Evolutionary conservation across 1,284 basidiomycete genomes (phyloP).

Genomic region (Grifola frondosa): DNA sequence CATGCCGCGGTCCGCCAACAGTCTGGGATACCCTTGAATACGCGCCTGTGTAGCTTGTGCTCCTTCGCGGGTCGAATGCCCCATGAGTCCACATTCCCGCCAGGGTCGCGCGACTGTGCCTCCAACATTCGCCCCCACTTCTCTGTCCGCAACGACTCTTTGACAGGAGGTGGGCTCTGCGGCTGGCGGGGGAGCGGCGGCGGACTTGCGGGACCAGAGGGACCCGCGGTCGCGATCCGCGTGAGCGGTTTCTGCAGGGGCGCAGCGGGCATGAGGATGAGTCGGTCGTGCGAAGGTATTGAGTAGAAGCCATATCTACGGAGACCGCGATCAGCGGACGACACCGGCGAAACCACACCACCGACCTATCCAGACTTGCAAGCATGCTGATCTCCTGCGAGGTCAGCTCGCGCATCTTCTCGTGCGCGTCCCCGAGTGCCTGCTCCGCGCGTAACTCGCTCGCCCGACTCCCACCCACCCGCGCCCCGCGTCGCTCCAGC

Average conservation of each 20-base stretch:
- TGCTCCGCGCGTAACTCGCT: slow-evolving; percentile 56
- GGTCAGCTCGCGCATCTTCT: slow-evolving; percentile 60
- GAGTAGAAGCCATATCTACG: slow-evolving; percentile 85
- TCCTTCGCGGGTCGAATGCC: slow-evolving; percentile 61
- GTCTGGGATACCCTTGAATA: slow-evolving; percentile 97
- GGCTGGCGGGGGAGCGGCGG: slow-evolving; percentile 38
- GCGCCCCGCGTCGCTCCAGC: slow-evolving; percentile 91
- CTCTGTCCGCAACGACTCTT: slow-evolving; percentile 70
- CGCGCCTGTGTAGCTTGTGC: slow-evolving; percentile 65
- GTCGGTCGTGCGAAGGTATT: slow-evolving; percentile 72
- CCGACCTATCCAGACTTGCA: slow-evolving; percentile 79
- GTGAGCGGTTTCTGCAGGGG: slow-evolving; percentile 65
- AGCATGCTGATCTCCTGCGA: slow-evolving; percentile 67
- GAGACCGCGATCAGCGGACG: slow-evolving; percentile 7
- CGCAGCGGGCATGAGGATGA: slow-evolving; percentile 63
- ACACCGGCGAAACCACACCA: slow-evolving; percentile 9
- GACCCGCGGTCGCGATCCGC: slow-evolving; percentile 41
- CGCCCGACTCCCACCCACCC: slow-evolving; percentile 58
- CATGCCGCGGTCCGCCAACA: slow-evolving; percentile 93
- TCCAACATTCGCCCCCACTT: slow-evolving; percentile 92
- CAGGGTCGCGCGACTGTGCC: slow-evolving; percentile 64
- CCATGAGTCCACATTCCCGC: slow-evolving; percentile 81
- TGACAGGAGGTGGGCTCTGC: slow-evolving; percentile 46
- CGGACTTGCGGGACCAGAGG: slow-evolving; percentile 35
- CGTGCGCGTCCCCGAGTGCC: slow-evolving; percentile 53